These are phyloP conservation scores for Tremellales sp. DNA, from an alignment of 1,284 basidiomycete species.

Conservation along the genomic window DNA sequence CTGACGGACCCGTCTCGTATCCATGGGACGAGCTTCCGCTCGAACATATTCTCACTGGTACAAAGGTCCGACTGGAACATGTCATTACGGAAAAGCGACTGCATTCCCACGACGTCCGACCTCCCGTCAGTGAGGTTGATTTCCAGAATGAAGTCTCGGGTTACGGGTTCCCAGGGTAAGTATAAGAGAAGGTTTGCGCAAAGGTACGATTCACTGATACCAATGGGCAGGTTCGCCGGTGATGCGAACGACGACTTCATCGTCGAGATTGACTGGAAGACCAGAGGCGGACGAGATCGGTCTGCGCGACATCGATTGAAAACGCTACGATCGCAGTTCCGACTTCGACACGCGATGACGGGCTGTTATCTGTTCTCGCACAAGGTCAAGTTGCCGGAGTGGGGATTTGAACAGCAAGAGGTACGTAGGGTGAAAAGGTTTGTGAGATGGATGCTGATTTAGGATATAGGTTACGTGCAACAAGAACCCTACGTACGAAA, in stretches of 20 bases:
- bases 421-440: too few species aligned
- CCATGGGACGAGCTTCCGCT: slow-evolving; percentile 61
- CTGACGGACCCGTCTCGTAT: slow-evolving; percentile 52
- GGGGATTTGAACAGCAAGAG: slow-evolving; percentile 98
- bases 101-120: slow-evolving; percentile 90
- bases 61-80: slow-evolving; percentile 80
- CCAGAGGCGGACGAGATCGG: slow-evolving; percentile 56
- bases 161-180: slow-evolving; percentile 80
- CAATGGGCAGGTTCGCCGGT: slow-evolving; percentile 38
- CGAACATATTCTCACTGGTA: slow-evolving; percentile 62
- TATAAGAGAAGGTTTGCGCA: neutral
- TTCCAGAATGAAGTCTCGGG: slow-evolving; percentile 98
- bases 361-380: slow-evolving; percentile 98
- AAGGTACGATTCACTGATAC: neutral
- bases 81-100: slow-evolving; percentile 75
- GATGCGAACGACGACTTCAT: slow-evolving; percentile 96
- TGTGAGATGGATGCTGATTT: slow-evolving; percentile 6
- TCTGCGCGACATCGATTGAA: slow-evolving; percentile 68
- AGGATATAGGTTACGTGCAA: slow-evolving; percentile 70
- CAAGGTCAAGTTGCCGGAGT: slow-evolving; percentile 93
- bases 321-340: slow-evolving; percentile 78
- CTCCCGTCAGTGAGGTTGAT: slow-evolving; percentile 95
- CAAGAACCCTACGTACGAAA: slow-evolving; percentile 85
- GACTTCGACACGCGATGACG: slow-evolving; percentile 76
- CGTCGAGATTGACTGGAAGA: slow-evolving; percentile 70